Evolutionary conservation across 1,284 basidiomycete genomes (phyloP).

Genomic region (Ustilago loliicola): DNA sequence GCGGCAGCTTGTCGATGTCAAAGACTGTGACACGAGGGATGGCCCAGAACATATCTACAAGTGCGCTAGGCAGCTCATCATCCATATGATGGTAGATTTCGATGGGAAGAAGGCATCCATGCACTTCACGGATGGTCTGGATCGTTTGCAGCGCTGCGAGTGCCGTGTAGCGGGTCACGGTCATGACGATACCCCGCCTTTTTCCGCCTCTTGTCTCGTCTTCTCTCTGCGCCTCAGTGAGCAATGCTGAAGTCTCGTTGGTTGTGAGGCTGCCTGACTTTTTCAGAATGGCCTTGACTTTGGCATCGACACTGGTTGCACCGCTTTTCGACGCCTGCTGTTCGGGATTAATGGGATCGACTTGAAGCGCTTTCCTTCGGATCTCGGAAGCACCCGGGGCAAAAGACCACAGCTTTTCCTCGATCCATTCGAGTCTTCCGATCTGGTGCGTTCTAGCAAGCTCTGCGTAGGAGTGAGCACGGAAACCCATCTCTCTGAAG

Average conservation of each 20-base stretch:
- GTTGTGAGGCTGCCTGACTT: conserved; percentile 15
- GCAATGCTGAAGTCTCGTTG: conserved; percentile 17
- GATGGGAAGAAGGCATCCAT: conserved; percentile 38
- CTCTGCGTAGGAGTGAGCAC: conserved; percentile 42
- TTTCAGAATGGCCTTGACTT: conserved; percentile 20
- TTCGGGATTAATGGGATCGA: not conserved
- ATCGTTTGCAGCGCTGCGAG: conserved; percentile 41
- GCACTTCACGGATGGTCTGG: conserved; percentile 23
- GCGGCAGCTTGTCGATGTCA: conserved; percentile 30
- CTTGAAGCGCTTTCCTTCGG: conserved; percentile 21
- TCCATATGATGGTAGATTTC: conserved; percentile 40
- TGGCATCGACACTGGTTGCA: conserved; percentile 9
- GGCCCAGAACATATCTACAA: conserved; percentile 24
- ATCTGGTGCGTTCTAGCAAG: conserved; percentile 31
- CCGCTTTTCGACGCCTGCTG: conserved; percentile 1
- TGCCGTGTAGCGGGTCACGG: conserved; percentile 22
- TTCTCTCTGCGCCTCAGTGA: conserved; percentile 18
- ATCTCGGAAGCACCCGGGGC: conserved; percentile 36
- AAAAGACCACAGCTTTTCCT: conserved; percentile 37
- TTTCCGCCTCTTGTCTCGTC: conserved; percentile 30
- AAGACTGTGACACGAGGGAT: conserved; percentile 22
- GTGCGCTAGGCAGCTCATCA: conserved; percentile 29
- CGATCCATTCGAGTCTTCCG: conserved; percentile 32
- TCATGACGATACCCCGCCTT: conserved; percentile 42
- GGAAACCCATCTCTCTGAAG: conserved; percentile 51